Base-by-base conservation (phyloP, 2,329 filamentous ascomycete genomes). In the Botrytis hyacinthi region DNA sequence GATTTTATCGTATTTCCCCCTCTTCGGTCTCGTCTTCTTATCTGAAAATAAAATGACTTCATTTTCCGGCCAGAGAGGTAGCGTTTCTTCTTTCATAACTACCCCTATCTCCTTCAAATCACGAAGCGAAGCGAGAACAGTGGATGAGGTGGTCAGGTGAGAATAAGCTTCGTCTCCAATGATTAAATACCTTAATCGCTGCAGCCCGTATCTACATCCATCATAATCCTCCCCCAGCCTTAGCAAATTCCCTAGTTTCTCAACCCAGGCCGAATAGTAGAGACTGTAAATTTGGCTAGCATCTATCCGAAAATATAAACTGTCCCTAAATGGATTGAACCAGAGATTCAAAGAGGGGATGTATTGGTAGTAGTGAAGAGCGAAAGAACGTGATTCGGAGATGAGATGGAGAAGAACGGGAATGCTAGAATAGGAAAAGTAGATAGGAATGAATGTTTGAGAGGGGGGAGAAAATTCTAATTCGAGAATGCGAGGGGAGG, bases 331-430 rank as follows among this genome's bases (percentile, higher is more conserved):
- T 3, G 54, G 54, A 26, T 42, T 57, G 5, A 70, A 42, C 40
- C 68, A 61, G 10, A 70, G 35, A 57, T 70, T 61, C 10, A 70
- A 57, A 35, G 54, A 35, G 3, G 7, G 20, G n/a, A 44, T 40
- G 51, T 70, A 60, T n/a, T 70, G 46, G 48, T 69, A 69, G 35
- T 51, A 40, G n/a, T 51, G 22, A 18, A 70, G 51, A 29, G 67
- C 51, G 37, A 57, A 70, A 20, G 51, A 42, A 54, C 51, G 67
- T n/a, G 51, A 70, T 44, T 70, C 67, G n/a, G 32, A 42, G 18
- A 37, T 32, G 46, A 60, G 51, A 18, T 60, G 67, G 4, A 70
- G 67, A 16, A 70, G 67, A 16, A 59, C 18, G 51, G 51, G 51
- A 42, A 59, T 70, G 51, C 26, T 69, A 48, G 35, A 54, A 26